Percentiles rank a stretch among this genome's conserved stretches.
These are phyloP conservation scores for Volvox carteri DNA, from an alignment of 163 green algal species.

Conservation along the genomic window DNA sequence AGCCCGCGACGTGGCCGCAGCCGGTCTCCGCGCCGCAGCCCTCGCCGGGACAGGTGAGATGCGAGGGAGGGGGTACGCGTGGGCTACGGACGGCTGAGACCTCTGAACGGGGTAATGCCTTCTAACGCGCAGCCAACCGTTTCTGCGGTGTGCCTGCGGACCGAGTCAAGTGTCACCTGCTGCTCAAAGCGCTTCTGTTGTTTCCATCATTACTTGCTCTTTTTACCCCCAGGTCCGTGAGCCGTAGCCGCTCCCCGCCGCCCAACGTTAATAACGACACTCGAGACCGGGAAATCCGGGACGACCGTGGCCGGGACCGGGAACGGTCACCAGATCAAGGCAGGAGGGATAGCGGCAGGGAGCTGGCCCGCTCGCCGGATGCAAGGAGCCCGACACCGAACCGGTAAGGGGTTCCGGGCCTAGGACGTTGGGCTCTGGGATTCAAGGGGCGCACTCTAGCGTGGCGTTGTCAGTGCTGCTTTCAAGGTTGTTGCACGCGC, in stretches of 20 bases:
- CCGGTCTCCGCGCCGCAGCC: slow-evolving; percentile 48
- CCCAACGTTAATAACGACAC: not conserved
- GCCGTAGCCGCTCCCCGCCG: slow-evolving; percentile 48
- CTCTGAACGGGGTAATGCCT: too few relatives aligned
- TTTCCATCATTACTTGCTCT: too few relatives aligned
- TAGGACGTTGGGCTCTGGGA: too few relatives aligned
- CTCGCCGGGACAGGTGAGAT: slow-evolving; percentile 24
- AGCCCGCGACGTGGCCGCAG: slow-evolving; percentile 34
- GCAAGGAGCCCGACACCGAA: not conserved
- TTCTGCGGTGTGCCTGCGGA: too few relatives aligned
- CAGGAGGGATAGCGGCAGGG: slow-evolving; percentile 23
- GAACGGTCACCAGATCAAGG: slow-evolving; percentile 1
- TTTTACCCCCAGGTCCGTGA: slow-evolving; percentile 29
- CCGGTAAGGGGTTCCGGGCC: not conserved
- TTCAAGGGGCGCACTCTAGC: too few relatives aligned
- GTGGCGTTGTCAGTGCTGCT: too few relatives aligned
- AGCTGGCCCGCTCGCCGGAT: not conserved
- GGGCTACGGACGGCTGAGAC: too few relatives aligned
- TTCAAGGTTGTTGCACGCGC: too few relatives aligned
- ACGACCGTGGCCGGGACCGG: not conserved
- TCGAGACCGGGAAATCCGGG: not conserved
- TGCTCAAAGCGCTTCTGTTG: too few relatives aligned
- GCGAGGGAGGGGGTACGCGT: too few relatives aligned
- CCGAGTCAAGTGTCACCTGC: too few relatives aligned
- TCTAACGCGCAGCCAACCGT: too few relatives aligned